Base-by-base conservation (phyloP, 345 rosid genomes). In the Jatropha curcas region DNA sequence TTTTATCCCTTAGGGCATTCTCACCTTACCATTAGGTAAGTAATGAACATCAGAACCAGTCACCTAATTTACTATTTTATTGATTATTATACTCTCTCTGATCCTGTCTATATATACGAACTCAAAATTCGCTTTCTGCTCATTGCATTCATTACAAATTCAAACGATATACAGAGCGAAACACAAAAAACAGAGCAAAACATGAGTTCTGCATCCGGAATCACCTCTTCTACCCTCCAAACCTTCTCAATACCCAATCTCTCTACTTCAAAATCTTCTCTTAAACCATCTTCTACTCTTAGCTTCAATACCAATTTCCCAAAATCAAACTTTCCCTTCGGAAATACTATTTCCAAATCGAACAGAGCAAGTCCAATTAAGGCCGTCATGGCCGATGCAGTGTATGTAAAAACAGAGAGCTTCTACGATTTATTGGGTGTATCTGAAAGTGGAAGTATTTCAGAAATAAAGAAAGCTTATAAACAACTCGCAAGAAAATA, bases 391-490 rank as follows among this genome's bases (percentile, higher is more conserved):
- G 37, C 35, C 0, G 56, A 46, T 1, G 9, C 56, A 1, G 27
- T 50, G 3, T 66, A 30, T 31, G 58, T 50, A 1, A 31, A 66
- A 27, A 66, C 70, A 14, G 25, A 48, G 57, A 66, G 28, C 10
- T 50, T 48, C 27, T 66, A 66, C 27, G 70, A 50, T 68, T 84
- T 93, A 7, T 82, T 93, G 39, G 96, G 96, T 35, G 86, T 91
- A 62, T 72, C 92, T 1, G 87, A 90, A 41, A 76, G 89, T 2
- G 94, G 84, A 28, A 81, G 84, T 5, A 61, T 86, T 12, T 84
- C 75, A 7, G 96, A 93, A 55, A 90, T 93, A 64, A 93, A 93
- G 77, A 92, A 91, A 77, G 98, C 97, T 5, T 93, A 93, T 72
- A 90, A 91, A 82, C 90, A 88, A 74, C 80, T 88, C 1, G 98